These are phyloP conservation scores for Phytopythium oedochilum DNA, from an alignment of 352 stramenopile species.

Conservation along the genomic window DNA sequence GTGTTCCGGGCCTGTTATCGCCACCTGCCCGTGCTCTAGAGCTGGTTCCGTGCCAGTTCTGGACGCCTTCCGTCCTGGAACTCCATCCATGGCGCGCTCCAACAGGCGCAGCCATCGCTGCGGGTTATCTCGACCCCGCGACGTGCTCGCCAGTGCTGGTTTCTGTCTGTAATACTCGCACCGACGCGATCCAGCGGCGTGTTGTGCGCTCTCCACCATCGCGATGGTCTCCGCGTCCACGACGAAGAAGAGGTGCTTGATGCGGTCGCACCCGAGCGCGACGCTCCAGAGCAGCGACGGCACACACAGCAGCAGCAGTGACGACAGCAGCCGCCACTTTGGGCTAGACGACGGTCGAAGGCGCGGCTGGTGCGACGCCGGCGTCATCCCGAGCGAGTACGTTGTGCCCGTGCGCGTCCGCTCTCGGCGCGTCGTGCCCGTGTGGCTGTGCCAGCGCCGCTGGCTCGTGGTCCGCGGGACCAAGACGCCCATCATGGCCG, in stretches of 20 bases:
- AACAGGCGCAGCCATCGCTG: background rate
- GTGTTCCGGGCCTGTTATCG: background rate
- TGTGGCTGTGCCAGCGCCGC: slow-evolving; percentile 45
- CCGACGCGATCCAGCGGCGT: background rate
- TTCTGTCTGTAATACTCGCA: background rate
- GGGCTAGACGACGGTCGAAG: background rate
- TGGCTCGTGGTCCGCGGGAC: slow-evolving; percentile 60
- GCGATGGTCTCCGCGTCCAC: background rate
- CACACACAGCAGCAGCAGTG: slow-evolving; percentile 5
- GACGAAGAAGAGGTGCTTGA: slow-evolving; percentile 6
- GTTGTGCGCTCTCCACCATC: background rate
- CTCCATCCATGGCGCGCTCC: background rate
- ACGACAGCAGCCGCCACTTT: background rate
- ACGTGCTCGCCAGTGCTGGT: background rate
- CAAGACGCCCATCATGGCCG: slow-evolving; percentile 51
- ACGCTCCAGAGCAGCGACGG: background rate
- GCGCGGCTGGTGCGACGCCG: slow-evolving; percentile 5
- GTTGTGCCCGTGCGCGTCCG: slow-evolving; percentile 41
- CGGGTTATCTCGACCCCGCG: background rate
- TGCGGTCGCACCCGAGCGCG: background rate
- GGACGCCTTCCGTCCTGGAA: background rate
- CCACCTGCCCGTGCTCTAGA: background rate
- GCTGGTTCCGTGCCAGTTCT: slow-evolving; percentile 1
- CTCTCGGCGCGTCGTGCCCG: slow-evolving; percentile 39
- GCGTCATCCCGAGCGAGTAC: slow-evolving; percentile 47